Evolutionary conservation across 1,284 basidiomycete species (phyloP), one percentile per base, ranked within the genome.

Genomic region (Ustilago loliicola): DNA sequence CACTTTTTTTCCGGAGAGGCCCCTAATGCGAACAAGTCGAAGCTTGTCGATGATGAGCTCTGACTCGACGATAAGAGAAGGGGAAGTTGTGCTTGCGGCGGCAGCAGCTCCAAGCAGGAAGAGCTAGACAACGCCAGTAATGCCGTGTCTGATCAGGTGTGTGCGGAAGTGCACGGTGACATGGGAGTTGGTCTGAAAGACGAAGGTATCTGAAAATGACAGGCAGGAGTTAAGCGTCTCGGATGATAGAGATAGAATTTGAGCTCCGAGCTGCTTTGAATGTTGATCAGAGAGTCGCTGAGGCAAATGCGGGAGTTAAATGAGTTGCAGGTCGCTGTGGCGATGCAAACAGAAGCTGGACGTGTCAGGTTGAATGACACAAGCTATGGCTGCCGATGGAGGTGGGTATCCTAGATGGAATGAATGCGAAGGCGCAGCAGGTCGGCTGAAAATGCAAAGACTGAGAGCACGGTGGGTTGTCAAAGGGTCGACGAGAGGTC

Each of bases 171-270:
- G 58, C 34, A 30, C 36, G 21, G 58, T 45, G 54, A 58, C 62
- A 71, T 71, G 51, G 59, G 66, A 13, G 32, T 47, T 19, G 58
- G 17, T 68, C n/a, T 27, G 17, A 34, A 11, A 25, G 11, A 19
- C 17, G 40, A 15, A 15, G 10, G 19, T 15, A 10, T 23, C 40
- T 38, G 52, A 27, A 3, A 19, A 29, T 52, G 10, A 40, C 32
- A 13, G 21, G 29, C 19, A 19, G 8, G 50, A 25, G 6, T 15
- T 5, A 19, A 34, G 17, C n/a, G 45, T n/a, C 45, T 47, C 19
- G n/a, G 23, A 11, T 47, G 45, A 47, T 47, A 23, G 45, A 38
- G 45, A 21, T n/a, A 7, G 48, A 7, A 25, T 15, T 23, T 50
- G 27, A 50, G n/a, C 48, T 50, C n/a, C 11, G 25, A 15, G 48